Percentiles rank a stretch among this genome's conserved stretches.
Conservation (phyloP, 352 stramenopile species). For the Ophiocytium majus region DNA sequence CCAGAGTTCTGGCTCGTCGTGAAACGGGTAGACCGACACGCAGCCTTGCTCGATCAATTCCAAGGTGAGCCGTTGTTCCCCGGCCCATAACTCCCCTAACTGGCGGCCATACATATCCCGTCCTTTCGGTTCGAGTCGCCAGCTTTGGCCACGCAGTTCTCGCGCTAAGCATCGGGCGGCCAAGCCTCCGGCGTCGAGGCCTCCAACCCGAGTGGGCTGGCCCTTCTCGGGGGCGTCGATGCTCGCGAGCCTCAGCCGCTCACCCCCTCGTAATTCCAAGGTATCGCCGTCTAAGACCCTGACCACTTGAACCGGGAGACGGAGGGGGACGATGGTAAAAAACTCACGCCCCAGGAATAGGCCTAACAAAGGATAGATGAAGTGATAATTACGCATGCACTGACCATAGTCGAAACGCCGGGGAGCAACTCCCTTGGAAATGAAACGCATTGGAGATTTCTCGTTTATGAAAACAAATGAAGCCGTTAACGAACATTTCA, state of each 20-base stretch:
- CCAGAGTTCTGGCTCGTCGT: too few relatives aligned
- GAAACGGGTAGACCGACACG: too few relatives aligned
- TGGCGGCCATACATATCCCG: too few relatives aligned
- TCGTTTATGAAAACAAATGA: not conserved
- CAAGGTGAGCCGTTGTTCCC: too few relatives aligned
- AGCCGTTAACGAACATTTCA: slow-evolving; percentile 5
- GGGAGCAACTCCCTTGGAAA: not conserved
- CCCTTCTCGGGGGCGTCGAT: not conserved
- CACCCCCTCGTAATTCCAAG: not conserved
- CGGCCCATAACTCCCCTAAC: too few relatives aligned
- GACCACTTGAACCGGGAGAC: not conserved
- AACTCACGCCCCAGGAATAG: not conserved
- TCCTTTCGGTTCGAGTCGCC: too few relatives aligned
- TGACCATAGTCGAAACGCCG: not conserved
- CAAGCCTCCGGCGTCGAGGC: not conserved
- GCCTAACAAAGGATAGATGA: not conserved
- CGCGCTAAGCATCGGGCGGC: not conserved
- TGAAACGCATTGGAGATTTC: not conserved
- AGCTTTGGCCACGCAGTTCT: too few relatives aligned
- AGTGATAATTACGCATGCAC: not conserved
- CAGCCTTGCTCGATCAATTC: too few relatives aligned
- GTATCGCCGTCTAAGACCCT: not conserved
- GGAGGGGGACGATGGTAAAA: not conserved
- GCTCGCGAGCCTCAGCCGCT: not conserved
- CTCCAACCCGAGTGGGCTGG: not conserved